phyloP scores from a whole-genome alignment of 2,329 filamentous ascomycete genomes.

The Hypoxylon sp. region DNA sequence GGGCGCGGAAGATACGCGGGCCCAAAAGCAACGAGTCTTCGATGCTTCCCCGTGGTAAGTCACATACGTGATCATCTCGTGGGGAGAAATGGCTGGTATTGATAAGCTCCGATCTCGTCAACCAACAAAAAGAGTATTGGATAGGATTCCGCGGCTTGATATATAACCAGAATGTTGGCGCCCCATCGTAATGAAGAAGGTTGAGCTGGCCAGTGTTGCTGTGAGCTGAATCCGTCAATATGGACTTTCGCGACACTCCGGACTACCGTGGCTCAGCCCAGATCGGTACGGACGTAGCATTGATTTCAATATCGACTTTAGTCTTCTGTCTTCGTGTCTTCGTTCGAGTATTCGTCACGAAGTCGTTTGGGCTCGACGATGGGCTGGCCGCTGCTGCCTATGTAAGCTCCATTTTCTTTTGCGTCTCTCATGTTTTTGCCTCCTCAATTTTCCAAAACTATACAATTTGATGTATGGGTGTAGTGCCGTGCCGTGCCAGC shows the following conservation, averaged over 20 bases:
- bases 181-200: background rate
- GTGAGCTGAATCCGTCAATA: constrained; percentile 2
- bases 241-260: constrained; percentile 17
- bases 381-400: constrained; percentile 40
- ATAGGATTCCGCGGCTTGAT: background rate
- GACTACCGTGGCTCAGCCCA: constrained; percentile 44
- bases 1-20: constrained; percentile 1
- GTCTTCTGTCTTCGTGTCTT: constrained; percentile 42
- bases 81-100: background rate
- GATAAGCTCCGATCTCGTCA: background rate
- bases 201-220: background rate
- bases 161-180: background rate
- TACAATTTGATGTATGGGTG: background rate
- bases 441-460: too few species aligned
- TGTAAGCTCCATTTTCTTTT: constrained; percentile 21
- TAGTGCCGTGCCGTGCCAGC: background rate
- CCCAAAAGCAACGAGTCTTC: constrained; percentile 14
- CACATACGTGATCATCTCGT: background rate
- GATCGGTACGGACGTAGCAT: constrained; percentile 59
- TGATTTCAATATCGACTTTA: constrained; percentile 44
- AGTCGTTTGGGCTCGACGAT: constrained; percentile 45
- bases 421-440: too few species aligned
- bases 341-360: constrained; percentile 44
- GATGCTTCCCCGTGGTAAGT: background rate
- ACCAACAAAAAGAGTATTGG: background rate